Base-by-base conservation (phyloP, 306 rosid species). In the Albizia julibrissin region DNA sequence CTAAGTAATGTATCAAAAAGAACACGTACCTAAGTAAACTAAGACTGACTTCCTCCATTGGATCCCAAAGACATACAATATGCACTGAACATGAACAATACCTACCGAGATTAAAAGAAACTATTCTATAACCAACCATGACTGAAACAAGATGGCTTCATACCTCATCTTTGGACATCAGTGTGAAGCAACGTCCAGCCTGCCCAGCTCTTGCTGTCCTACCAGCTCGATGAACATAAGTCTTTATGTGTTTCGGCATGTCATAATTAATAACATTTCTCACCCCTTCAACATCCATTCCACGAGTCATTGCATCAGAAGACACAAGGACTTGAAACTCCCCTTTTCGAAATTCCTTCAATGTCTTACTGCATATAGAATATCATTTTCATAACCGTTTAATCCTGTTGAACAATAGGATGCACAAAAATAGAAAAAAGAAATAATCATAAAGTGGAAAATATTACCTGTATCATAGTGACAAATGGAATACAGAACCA, bases 141-240 rank as follows among this genome's bases (percentile, higher is more conserved):
- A 46, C 26, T 11, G 73, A 40, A 22, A 72, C 80, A 83, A 83
- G 67, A 70, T 47, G 54, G 81, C 76, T 24, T 74, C 61, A 83
- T 87, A 95, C 99, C 99, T 92, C 96, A 11, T 89, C 90, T 18
- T 89, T 77, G 43, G 89, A 83, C 87, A 90, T 86, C 88, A 95
- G 86, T 77, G 99, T 91, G 87, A 89, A 95, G 89, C 97, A 92
- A 33, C 94, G 85, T 19, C 99, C 99, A 85, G 87, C 79, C 80
- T 87, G 95, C 33, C 97, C 98, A 49, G 99, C 97, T 87, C 99
- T 92, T 29, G 99, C 99, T 72, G 98, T 93, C 86, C 99, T 90
- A 77, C 99, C 99, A 62, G 87, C 99, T 62, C 97, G 91, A 77
- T 95, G 99, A 85, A 95, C 89, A 83, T 89, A 95, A 56, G 98